These are phyloP conservation scores for Beauveria australis DNA, from an alignment of 2,329 filamentous ascomycete species.

Conservation along the genomic window DNA sequence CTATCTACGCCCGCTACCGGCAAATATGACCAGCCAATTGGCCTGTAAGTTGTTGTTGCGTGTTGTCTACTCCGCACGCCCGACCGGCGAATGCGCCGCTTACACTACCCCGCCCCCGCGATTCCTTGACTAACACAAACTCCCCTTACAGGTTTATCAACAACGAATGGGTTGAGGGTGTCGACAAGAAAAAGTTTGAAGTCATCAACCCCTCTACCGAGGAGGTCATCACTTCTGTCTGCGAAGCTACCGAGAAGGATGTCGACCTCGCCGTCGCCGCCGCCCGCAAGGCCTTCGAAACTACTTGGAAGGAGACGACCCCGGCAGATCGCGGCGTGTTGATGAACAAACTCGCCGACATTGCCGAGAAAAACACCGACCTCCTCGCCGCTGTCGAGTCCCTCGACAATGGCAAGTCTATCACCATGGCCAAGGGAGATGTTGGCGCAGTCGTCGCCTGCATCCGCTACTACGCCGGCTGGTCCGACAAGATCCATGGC, in stretches of 20 bases:
- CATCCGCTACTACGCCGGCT: conserved; percentile 70
- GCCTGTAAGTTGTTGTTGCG: conserved; percentile 41
- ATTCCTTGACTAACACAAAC: background rate
- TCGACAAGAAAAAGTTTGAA: conserved; percentile 85
- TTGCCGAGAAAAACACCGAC: conserved; percentile 71
- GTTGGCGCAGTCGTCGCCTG: conserved; percentile 58
- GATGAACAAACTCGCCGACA: conserved; percentile 69
- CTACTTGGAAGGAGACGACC: conserved; percentile 57
- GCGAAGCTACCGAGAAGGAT: conserved; percentile 84
- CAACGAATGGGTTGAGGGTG: conserved; percentile 74
- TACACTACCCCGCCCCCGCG: background rate
- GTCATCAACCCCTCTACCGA: conserved; percentile 84
- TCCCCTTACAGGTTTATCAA: conserved; percentile 67
- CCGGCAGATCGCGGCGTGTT: conserved; percentile 63
- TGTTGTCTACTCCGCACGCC: background rate
- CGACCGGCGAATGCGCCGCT: background rate
- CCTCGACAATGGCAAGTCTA: conserved; percentile 80
- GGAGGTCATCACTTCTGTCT: conserved; percentile 73
- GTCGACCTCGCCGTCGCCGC: conserved; percentile 72
- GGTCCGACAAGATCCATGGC: conserved; percentile 86
- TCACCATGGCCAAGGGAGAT: conserved; percentile 68
- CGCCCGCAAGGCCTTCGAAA: conserved; percentile 78
- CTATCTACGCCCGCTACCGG: conserved; percentile 62
- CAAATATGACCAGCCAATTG: conserved; percentile 50
- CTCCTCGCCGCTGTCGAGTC: conserved; percentile 75